A percentile compares a stretch with the other conserved stretches of the same genome.
Evolutionary conservation across 2,329 filamentous ascomycete species (phyloP).

Genomic region (Colletotrichum simmondsii): DNA sequence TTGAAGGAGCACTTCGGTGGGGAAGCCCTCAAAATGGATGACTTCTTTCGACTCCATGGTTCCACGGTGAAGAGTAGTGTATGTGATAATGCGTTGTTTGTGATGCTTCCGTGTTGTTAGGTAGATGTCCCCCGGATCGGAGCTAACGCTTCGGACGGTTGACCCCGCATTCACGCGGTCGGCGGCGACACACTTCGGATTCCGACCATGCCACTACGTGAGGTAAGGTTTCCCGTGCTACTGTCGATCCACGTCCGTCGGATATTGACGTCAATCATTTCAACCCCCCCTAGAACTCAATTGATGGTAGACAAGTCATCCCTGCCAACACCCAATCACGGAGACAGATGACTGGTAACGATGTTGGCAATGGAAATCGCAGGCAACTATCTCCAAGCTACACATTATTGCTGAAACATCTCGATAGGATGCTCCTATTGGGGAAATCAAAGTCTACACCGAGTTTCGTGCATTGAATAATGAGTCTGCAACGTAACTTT

Average conservation of each 20-base stretch:
- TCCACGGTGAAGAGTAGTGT: neutral
- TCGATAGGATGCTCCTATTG: no score
- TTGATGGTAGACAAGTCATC: neutral
- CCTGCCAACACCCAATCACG: neutral
- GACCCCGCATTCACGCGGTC: conserved; percentile 23
- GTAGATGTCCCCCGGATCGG: neutral
- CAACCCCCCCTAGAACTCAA: neutral
- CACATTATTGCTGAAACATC: no score
- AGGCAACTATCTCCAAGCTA: no score
- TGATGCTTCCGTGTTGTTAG: neutral
- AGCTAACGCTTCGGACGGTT: neutral
- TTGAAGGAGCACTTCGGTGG: conserved; percentile 19
- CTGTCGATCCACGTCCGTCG: neutral
- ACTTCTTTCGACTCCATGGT: neutral
- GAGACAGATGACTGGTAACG: no score
- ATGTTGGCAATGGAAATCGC: no score
- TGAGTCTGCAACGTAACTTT: no score
- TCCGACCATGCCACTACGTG: neutral
- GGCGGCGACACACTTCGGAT: neutral
- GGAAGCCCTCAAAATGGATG: conserved; percentile 4
- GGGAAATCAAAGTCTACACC: no score
- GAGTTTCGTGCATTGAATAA: no score
- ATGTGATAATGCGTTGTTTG: neutral
- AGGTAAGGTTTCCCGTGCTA: conserved; percentile 1
- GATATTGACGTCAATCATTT: conserved; percentile 24